Conservation (phyloP, 73 alveolate genomes). For the Paramecium octaurelia region DNA sequence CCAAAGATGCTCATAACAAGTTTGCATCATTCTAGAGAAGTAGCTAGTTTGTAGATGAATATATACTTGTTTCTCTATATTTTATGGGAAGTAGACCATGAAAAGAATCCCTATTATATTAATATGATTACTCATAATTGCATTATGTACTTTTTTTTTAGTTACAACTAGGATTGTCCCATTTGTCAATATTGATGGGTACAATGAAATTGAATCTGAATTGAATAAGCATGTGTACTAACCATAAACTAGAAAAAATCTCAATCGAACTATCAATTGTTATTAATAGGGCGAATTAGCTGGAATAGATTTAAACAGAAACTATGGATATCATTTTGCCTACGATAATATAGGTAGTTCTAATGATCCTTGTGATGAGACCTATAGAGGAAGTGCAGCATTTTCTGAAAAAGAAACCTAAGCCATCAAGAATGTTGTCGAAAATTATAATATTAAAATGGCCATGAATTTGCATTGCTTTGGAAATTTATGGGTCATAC, state of each 20-base stretch:
- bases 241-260: constrained; percentile 77
- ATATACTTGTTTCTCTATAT: not conserved
- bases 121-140: not conserved
- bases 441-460: constrained; percentile 65
- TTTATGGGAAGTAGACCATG: not conserved
- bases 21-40: constrained; percentile 50
- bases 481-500: constrained; percentile 89
- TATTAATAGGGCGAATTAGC: constrained; percentile 53
- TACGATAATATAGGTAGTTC: constrained; percentile 85
- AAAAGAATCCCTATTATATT: not conserved
- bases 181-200: constrained; percentile 89
- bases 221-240: constrained; percentile 3
- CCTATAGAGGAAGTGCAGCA: constrained; percentile 89
- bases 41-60: not conserved
- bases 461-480: constrained; percentile 89
- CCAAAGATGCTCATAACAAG: not conserved
- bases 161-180: constrained; percentile 65
- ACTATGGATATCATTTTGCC: constrained; percentile 87
- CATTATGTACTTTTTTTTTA: not conserved
- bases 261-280: constrained; percentile 63
- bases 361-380: constrained; percentile 85
- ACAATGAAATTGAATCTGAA: constrained; percentile 64
- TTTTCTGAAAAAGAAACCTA: constrained; percentile 94
- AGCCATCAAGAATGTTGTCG: constrained; percentile 76
- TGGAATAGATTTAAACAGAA: constrained; percentile 97